These are phyloP conservation scores for Pseudofabraea citricarpa DNA, from an alignment of 2,329 filamentous ascomycete genomes.

Conservation along the genomic window DNA sequence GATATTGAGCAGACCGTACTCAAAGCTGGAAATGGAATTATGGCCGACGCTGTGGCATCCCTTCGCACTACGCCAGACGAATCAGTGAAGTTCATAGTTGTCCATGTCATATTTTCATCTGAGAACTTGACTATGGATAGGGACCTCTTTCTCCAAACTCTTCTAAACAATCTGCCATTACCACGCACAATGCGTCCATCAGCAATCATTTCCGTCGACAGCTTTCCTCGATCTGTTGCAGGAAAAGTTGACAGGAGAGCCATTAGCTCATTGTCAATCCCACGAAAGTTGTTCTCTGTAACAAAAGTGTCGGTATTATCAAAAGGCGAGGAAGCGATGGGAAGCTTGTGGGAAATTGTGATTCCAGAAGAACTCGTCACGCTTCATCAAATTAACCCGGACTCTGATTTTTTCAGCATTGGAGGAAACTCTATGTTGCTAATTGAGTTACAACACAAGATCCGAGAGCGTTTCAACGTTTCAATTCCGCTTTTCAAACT, in stretches of 20 bases:
- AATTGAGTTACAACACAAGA: slow-evolving; percentile 19
- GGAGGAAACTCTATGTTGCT: slow-evolving; percentile 30
- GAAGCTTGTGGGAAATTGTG: background rate
- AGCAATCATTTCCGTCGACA: slow-evolving; percentile 18
- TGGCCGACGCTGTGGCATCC: background rate
- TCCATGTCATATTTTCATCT: background rate
- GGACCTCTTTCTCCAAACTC: too few species aligned
- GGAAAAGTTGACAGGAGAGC: background rate
- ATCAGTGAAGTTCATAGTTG: background rate
- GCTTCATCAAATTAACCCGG: background rate
- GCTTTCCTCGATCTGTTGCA: background rate
- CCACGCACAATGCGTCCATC: slow-evolving; percentile 22
- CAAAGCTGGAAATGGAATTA: background rate
- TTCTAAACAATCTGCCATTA: slow-evolving; percentile 10
- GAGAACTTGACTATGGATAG: background rate
- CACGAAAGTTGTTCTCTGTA: too few species aligned
- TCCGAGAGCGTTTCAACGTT: slow-evolving; percentile 16
- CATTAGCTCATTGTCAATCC: background rate
- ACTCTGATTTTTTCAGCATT: slow-evolving; percentile 27
- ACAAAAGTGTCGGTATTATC: background rate
- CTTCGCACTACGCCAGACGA: background rate
- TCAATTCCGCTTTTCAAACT: slow-evolving; percentile 13
- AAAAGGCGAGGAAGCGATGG: background rate
- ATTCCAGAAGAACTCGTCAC: background rate
- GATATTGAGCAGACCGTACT: slow-evolving; percentile 30